Base-by-base conservation (phyloP, 768 basidiomycete genomes). In the Royoungia palumana region DNA sequence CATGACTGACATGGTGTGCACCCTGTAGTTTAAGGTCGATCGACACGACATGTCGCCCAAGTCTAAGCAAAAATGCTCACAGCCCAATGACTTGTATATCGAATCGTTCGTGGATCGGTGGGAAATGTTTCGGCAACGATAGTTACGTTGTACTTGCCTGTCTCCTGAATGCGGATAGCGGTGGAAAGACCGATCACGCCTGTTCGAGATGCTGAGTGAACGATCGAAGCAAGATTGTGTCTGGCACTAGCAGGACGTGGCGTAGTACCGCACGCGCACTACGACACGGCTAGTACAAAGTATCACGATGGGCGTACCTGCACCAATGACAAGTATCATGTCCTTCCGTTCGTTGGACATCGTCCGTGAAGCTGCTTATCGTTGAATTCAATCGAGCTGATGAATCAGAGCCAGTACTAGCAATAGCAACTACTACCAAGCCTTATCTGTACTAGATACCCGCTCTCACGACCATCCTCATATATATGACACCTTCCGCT, bases 21-120 rank as follows among this genome's bases (percentile, higher is more conserved):
- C 89, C 89, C 89, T 92, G 41, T 27, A 43, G n/a, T 41, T 1
- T 6, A 34, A 46, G 37, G 25, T 21, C 13, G 20, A 30, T 41
- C 24, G 25, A 22, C 36, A 36, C 20, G 25, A 24, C 13, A 41
- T 19, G 47, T 39, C 32, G 16, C n/a, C 41, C 11, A 17, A 19
- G 21, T 41, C 24, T 6, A 25, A 16, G 35, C 16, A 19, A 17
- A 21, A 21, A 13, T 19, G 72, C 83, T 54, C 54, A 88, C 89
- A 32, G 89, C 89, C 89, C 89, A 91, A 28, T 79, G 79, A 62
- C 86, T 88, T 2, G 90, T 88, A 57, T 88, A 92, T 45, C 75
- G 75, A 61, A 85, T 82, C n/a, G 74, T 76, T 67, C 83, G 84
- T 1, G 80, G 75, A 63, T 92, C 90, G 34, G 74, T 82, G 0